Conservation (phyloP, 1,284 basidiomycete genomes). For the Ceratobasidium sp. region DNA sequence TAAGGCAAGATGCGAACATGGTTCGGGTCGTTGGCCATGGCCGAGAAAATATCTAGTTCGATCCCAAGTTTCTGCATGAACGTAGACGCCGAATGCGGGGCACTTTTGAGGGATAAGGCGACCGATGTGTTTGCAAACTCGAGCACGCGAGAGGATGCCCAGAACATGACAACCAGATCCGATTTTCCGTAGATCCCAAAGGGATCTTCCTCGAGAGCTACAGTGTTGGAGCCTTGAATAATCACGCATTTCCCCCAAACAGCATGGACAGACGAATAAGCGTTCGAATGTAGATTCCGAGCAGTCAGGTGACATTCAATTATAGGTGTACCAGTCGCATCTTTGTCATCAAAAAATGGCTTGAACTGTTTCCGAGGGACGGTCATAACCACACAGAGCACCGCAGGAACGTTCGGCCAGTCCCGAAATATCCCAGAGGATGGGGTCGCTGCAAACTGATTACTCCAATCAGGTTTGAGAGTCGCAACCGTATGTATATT, state of each 20-base stretch:
- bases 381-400: slow-evolving; percentile 15
- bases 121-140: background rate
- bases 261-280: background rate
- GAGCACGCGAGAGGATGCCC: background rate
- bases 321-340: background rate
- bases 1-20: slow-evolving; percentile 16
- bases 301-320: slow-evolving; percentile 1
- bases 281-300: background rate
- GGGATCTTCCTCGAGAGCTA: slow-evolving; percentile 13
- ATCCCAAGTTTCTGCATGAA: slow-evolving; percentile 3
- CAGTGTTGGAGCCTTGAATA: background rate
- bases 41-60: background rate
- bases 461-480: background rate
- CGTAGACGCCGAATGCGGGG: background rate
- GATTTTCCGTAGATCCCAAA: slow-evolving; percentile 3
- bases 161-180: slow-evolving; percentile 22
- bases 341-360: background rate
- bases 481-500: background rate
- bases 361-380: slow-evolving; percentile 6
- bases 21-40: background rate
- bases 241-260: slow-evolving; percentile 18
- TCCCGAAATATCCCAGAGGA: background rate
- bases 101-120: background rate
- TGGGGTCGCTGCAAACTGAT: background rate
- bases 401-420: background rate